A percentile compares a stretch with the other conserved stretches of the same genome.
phyloP scores from a whole-genome alignment of 495 filamentous ascomycete species.

The Peziza echinospora region DNA sequence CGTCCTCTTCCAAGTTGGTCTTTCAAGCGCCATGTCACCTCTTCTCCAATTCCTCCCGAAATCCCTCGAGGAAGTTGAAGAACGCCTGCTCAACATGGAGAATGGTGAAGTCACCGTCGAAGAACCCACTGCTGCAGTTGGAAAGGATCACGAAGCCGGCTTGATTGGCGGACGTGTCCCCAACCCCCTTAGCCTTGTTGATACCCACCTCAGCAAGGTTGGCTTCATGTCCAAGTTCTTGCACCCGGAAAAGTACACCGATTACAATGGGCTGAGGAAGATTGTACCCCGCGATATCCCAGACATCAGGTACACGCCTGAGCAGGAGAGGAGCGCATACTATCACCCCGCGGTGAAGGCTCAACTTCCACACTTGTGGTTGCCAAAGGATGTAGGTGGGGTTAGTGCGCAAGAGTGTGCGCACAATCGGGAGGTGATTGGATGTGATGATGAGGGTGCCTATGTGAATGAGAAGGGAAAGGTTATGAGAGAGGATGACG shows the following conservation, averaged over 20 bases:
- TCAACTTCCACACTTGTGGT: constrained; percentile 54
- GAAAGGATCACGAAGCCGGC: constrained; percentile 17
- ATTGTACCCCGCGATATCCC: constrained; percentile 41
- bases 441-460: constrained; percentile 67
- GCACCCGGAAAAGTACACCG: constrained; percentile 51
- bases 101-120: constrained; percentile 20
- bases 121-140: constrained; percentile 8
- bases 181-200: constrained; percentile 18
- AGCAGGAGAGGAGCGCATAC: constrained; percentile 49
- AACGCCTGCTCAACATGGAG: constrained; percentile 28
- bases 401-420: constrained; percentile 55
- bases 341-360: constrained; percentile 47
- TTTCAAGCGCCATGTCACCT: constrained; percentile 59
- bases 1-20: constrained; percentile 57
- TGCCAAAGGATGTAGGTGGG: constrained; percentile 55
- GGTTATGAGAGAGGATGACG: constrained; percentile 52
- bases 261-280: constrained; percentile 49
- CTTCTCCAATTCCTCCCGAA: constrained; percentile 61
- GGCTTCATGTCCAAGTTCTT: constrained; percentile 43
- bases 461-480: constrained; percentile 60
- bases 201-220: constrained; percentile 3
- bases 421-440: constrained; percentile 47
- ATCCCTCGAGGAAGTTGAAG: constrained; percentile 33
- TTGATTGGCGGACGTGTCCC: constrained; percentile 8
- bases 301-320: constrained; percentile 30